Base-by-base conservation (phyloP, 306 rosid genomes). In the Astragalus glycyphyllos region DNA sequence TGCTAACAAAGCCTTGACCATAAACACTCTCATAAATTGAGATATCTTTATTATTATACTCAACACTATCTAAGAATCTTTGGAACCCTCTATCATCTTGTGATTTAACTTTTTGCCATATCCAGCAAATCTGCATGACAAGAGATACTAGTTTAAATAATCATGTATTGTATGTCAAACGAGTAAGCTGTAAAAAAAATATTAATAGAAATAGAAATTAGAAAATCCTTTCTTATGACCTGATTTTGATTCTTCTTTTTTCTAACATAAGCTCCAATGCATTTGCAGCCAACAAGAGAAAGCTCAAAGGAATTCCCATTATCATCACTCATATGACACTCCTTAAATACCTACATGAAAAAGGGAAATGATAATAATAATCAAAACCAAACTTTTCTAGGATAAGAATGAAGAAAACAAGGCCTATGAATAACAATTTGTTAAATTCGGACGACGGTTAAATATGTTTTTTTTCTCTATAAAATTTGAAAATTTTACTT, bases 171-270 rank as follows among this genome's bases (percentile, higher is more conserved):
- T n/a, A 63, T 46, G 74, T 14, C 15, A 45, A 72, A 56, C 6
- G 64, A 53, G 29, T 31, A 38, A 7, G 44, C 4, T 74, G 15
- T 58, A 32, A 63, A 34, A 23, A 15, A 56, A 32, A 31, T 1
- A 42, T 40, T 42, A 34, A 42, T 37, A 45, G 2, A 64, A 48
- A 20, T 16, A 46, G 64, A 51, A 61, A 55, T 11, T 8, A 15
- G 20, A 55, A 68, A 17, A 17, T 11, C n/a, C n/a, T 63, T 74
- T 29, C 14, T 62, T 17, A n/a, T 73, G 47, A 89, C 99, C 86
- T 94, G 99, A 74, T 94, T 94, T 77, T 94, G 99, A 85, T 89
- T 94, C 89, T 82, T 94, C 75, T 94, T 94, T 66, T 83, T 91
- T 54, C 96, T 53, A 13, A 91, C 99, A 78, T 94, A 94, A 76